Percentiles rank a stretch among this genome's conserved stretches.
phyloP scores from a whole-genome alignment of 331 rosid species.

The Stylosanthes scabra region DNA sequence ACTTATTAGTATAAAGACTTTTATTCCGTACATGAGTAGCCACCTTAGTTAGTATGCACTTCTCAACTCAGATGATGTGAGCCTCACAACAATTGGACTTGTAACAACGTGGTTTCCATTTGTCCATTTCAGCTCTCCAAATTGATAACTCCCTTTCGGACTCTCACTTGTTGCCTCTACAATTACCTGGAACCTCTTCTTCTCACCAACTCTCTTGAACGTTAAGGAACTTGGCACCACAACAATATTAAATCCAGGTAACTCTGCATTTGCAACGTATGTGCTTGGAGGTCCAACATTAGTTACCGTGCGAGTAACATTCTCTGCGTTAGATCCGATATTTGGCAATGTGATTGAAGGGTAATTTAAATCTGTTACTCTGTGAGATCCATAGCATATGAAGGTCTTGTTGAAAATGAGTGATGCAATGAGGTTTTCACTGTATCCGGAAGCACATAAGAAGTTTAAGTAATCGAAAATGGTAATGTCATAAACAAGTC shows the following conservation, averaged over 20 bases:
- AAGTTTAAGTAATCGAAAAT: slow-evolving; percentile 41
- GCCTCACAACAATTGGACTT: slow-evolving; percentile 42
- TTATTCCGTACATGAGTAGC: too few species aligned
- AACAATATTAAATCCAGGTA: slow-evolving; percentile 36
- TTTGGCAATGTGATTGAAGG: slow-evolving; percentile 51
- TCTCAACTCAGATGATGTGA: slow-evolving; percentile 15
- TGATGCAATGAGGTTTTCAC: slow-evolving; percentile 30
- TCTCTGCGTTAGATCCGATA: slow-evolving; percentile 4
- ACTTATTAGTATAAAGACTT: too few species aligned
- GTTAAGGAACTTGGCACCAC: slow-evolving; percentile 47
- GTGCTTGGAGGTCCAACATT: slow-evolving; percentile 59
- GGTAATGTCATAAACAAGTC: slow-evolving; percentile 44
- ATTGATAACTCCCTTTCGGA: slow-evolving; percentile 18
- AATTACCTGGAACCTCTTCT: slow-evolving; percentile 49
- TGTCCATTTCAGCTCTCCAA: slow-evolving; percentile 44
- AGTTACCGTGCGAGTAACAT: slow-evolving; percentile 40
- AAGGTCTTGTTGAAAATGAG: slow-evolving; percentile 31
- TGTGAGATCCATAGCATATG: slow-evolving; percentile 35
- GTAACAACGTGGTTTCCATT: slow-evolving; percentile 35
- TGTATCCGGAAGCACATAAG: slow-evolving; percentile 45
- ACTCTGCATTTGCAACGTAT: slow-evolving; percentile 41
- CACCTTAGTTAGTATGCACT: too few species aligned
- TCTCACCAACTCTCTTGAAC: slow-evolving; percentile 54
- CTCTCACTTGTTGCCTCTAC: slow-evolving; percentile 41
- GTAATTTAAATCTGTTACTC: slow-evolving; percentile 42